A percentile compares a stretch with the other conserved stretches of the same genome.
Conservation (phyloP, 352 stramenopile genomes). For the Globisporangium lucens region DNA sequence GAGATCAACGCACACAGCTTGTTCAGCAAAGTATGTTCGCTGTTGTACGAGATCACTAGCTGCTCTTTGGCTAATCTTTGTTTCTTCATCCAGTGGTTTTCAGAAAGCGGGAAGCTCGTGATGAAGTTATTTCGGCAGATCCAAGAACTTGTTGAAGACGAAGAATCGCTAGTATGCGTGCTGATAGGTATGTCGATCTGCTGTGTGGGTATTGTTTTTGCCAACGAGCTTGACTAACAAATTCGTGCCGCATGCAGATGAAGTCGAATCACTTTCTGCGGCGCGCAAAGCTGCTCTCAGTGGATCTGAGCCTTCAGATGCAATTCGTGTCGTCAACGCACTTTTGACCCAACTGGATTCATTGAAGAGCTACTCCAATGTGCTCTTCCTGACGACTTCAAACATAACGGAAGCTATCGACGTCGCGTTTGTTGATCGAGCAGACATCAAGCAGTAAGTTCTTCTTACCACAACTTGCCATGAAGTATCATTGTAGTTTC, state of each 20-base stretch:
- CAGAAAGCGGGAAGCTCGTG: slow-evolving; percentile 92
- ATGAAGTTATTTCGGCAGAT: slow-evolving; percentile 91
- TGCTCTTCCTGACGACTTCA: slow-evolving; percentile 92
- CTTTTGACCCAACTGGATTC: slow-evolving; percentile 88
- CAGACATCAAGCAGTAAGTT: slow-evolving; percentile 90
- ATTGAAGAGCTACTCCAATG: slow-evolving; percentile 80
- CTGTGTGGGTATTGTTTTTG: neutral
- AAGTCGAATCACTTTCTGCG: slow-evolving; percentile 91
- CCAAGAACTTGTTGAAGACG: slow-evolving; percentile 87
- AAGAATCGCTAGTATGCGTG: slow-evolving; percentile 87
- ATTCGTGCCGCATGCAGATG: slow-evolving; percentile 42
- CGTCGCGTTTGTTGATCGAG: slow-evolving; percentile 90
- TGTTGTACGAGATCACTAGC: neutral
- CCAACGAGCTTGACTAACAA: neutral
- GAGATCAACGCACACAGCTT: slow-evolving; percentile 93
- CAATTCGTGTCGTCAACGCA: slow-evolving; percentile 91
- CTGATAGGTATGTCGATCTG: slow-evolving; percentile 67
- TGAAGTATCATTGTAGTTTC: neutral
- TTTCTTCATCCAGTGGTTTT: slow-evolving; percentile 83
- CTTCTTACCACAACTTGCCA: slow-evolving; percentile 10
- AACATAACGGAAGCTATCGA: slow-evolving; percentile 93
- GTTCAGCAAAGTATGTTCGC: slow-evolving; percentile 72
- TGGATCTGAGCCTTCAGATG: slow-evolving; percentile 87
- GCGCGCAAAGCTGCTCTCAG: slow-evolving; percentile 64
- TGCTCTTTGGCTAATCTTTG: neutral